Evolutionary conservation across 768 basidiomycete genomes (phyloP).

Genomic region (Termitomyces sp.): DNA sequence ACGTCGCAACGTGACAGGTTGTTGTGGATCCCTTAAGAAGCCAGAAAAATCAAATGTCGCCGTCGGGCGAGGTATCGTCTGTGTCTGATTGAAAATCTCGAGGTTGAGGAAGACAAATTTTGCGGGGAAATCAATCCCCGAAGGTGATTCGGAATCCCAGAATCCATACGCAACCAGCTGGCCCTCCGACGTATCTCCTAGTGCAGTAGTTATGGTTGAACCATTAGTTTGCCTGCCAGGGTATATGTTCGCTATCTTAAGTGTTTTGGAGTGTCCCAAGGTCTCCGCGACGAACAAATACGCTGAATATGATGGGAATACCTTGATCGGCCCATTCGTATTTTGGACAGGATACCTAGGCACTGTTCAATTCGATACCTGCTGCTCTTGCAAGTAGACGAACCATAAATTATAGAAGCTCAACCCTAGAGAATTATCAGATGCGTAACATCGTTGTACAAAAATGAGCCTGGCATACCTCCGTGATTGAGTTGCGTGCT

Average conservation of each 20-base stretch:
- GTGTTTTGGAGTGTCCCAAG: constrained; percentile 35
- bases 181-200: constrained; percentile 41
- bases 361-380: not conserved
- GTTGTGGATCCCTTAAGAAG: constrained; percentile 23
- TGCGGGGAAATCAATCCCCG: constrained; percentile 27
- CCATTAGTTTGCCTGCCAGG: constrained; percentile 48
- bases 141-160: constrained; percentile 31
- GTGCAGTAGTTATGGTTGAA: constrained; percentile 45
- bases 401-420: constrained; percentile 46
- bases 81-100: constrained; percentile 46
- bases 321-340: constrained; percentile 40
- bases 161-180: constrained; percentile 48
- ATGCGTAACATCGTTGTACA: not conserved
- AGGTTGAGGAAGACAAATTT: constrained; percentile 47
- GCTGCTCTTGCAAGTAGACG: not conserved
- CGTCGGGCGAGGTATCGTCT: constrained; percentile 31
- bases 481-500: constrained; percentile 45
- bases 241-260: constrained; percentile 43
- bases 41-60: constrained; percentile 42
- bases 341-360: constrained; percentile 44
- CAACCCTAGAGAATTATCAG: constrained; percentile 18
- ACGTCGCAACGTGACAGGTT: constrained; percentile 30
- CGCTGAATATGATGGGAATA: constrained; percentile 49
- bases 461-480: constrained; percentile 20
- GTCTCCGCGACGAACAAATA: constrained; percentile 47